Evolutionary conservation across 306 rosid species (phyloP).

Genomic region (Argentina anserina): DNA sequence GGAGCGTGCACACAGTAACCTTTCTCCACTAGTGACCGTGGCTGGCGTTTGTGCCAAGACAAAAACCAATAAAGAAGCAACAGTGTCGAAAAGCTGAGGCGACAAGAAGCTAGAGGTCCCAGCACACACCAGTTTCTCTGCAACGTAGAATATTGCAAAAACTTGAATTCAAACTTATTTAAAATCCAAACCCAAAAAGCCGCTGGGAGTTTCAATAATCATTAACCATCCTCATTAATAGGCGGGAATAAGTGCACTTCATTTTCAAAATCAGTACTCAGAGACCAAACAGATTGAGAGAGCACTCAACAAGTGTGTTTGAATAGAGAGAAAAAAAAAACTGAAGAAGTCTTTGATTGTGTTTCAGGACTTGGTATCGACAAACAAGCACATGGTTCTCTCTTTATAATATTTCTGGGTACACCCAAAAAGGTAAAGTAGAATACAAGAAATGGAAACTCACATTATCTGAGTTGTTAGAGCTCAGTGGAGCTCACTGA

Average conservation of each 20-base stretch:
- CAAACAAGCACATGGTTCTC: slow-evolving; percentile 49
- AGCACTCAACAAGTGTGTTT: background rate
- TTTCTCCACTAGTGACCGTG: background rate
- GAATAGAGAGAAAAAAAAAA: slow-evolving; percentile 29
- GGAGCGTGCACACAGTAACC: background rate
- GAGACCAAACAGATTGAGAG: background rate
- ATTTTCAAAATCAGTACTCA: background rate
- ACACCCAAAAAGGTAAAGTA: slow-evolving; percentile 29
- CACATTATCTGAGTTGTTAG: slow-evolving; percentile 30
- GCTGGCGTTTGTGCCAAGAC: background rate
- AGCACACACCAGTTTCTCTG: background rate
- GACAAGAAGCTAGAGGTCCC: background rate
- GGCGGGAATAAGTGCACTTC: slow-evolving; percentile 8
- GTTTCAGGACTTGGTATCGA: slow-evolving; percentile 30
- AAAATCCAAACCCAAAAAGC: background rate
- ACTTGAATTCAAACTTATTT: background rate
- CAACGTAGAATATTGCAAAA: background rate
- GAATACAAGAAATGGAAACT: slow-evolving; percentile 39
- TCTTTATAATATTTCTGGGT: slow-evolving; percentile 1
- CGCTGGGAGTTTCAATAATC: background rate
- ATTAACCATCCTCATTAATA: background rate
- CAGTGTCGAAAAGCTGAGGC: slow-evolving; percentile 6
- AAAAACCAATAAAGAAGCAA: background rate
- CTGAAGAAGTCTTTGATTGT: slow-evolving; percentile 37
- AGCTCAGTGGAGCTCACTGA: slow-evolving; percentile 28